Conservation (phyloP, 23 red algal genomes). For the Gracilaria caudata region DNA sequence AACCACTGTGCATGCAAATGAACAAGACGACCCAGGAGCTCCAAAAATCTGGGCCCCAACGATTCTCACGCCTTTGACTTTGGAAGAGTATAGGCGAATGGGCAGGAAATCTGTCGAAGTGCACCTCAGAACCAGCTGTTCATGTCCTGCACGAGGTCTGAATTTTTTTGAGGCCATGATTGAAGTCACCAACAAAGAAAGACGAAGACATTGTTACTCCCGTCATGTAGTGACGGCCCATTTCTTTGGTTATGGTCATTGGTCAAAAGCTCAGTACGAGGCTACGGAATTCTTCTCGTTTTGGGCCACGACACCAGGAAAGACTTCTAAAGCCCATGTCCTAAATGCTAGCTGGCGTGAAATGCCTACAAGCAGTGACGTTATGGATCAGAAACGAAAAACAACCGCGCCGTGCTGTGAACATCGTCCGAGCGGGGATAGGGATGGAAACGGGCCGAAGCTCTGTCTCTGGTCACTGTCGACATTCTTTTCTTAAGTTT, state of each 20-base stretch:
- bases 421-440: background rate
- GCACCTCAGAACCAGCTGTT: background rate
- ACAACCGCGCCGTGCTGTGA: conserved; percentile 2
- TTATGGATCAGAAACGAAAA: conserved; percentile 17
- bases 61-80: too few relatives aligned
- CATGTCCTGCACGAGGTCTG: background rate
- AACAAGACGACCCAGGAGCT: too few relatives aligned
- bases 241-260: background rate
- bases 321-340: background rate
- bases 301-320: background rate
- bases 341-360: background rate
- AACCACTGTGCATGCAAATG: too few relatives aligned
- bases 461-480: background rate
- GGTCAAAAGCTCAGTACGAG: background rate
- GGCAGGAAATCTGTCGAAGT: background rate
- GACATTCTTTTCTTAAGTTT: background rate
- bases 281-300: background rate
- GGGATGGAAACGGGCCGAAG: background rate
- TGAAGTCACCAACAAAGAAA: background rate
- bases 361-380: background rate
- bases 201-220: background rate
- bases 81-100: background rate
- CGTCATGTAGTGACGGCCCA: background rate
- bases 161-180: background rate
- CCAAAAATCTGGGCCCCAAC: background rate